Evolutionary conservation across 306 rosid species (phyloP), one percentile per base, ranked within the genome.

Genomic region (Quercus suber): DNA sequence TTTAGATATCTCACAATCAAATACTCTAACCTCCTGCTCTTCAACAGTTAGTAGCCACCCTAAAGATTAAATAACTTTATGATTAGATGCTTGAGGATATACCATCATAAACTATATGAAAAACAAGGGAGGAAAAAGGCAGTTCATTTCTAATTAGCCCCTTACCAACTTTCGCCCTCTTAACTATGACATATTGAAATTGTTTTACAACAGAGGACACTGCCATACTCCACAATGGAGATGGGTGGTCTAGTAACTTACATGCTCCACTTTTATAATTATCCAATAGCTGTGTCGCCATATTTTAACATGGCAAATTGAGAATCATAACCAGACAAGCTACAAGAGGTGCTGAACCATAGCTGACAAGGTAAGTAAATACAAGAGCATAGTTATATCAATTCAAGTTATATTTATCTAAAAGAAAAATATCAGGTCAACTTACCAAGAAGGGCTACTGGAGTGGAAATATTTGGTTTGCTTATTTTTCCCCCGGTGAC

Each of bases 361-460:
- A 58, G 58, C 64, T 15, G 21, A 45, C 15, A 9, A 41, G 13
- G 35, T 9, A 41, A 59, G 8, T 67, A 19, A 41, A 59, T 23
- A 43, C 28, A 45, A 18, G 53, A 52, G 63, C 19, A 58, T 19
- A 65, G 65, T 37, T 37, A 59, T 77, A 59, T 58, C 51, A 70
- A 73, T 75, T 63, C 61, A 82, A 86, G 94, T 86, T 79, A 90
- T 37, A 7, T 37, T 37, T 37, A 37, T 37, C 45, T 37, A 37
- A 37, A 37, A 37, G 45, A 37, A 37, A 37, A 37, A 59, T 77
- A 59, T 58, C 51, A 70, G 75, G 79, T 55, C 61, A 82, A 86
- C 97, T 86, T 79, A 92, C 97, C 87, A 35, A 92, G 85, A 71
- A 92, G 91, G 77, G 94, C 86, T n/a, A 84, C 72, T 56, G 97